These are phyloP conservation scores for Penicillium freii DNA, from an alignment of 2,329 filamentous ascomycete genomes.

Conservation along the genomic window DNA sequence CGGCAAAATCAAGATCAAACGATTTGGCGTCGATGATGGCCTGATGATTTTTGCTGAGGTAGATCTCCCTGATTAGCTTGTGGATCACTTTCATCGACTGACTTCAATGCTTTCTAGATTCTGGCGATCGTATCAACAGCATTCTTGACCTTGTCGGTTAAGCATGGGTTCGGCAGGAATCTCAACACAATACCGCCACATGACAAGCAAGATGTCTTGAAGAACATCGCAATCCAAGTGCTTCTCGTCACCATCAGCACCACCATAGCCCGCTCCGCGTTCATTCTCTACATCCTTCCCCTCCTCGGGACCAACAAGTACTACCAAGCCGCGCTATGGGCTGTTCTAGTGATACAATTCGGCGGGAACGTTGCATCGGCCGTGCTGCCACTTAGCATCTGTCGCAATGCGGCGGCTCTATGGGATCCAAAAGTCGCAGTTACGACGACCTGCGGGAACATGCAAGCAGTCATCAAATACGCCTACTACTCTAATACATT, in stretches of 20 bases:
- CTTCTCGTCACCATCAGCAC: slow-evolving; percentile 32
- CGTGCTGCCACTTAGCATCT: slow-evolving; percentile 31
- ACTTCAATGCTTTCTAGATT: slow-evolving; percentile 8
- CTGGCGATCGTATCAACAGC: slow-evolving; percentile 26
- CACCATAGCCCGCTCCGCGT: slow-evolving; percentile 29
- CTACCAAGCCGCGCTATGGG: slow-evolving; percentile 26
- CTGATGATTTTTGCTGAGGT: slow-evolving; percentile 32
- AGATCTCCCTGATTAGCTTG: not conserved
- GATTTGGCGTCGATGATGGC: slow-evolving; percentile 31
- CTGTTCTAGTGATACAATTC: slow-evolving; percentile 24
- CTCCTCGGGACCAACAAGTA: slow-evolving; percentile 28
- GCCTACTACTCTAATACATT: slow-evolving; percentile 33
- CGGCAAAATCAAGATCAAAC: slow-evolving; percentile 32
- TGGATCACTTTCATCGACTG: not conserved
- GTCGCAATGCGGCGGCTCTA: slow-evolving; percentile 22
- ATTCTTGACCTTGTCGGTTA: slow-evolving; percentile 25
- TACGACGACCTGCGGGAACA: slow-evolving; percentile 27
- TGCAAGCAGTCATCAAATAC: slow-evolving; percentile 23
- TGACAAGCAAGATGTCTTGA: slow-evolving; percentile 23
- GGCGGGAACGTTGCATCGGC: slow-evolving; percentile 28
- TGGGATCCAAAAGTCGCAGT: slow-evolving; percentile 24
- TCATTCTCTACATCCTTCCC: slow-evolving; percentile 29
- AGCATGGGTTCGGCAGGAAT: slow-evolving; percentile 29
- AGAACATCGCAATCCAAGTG: slow-evolving; percentile 29
- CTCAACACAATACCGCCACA: slow-evolving; percentile 10